Percentiles rank a stretch among this genome's conserved stretches.
These are phyloP conservation scores for Alternaria ethzedia DNA, from an alignment of 2,329 filamentous ascomycete genomes.

Conservation along the genomic window DNA sequence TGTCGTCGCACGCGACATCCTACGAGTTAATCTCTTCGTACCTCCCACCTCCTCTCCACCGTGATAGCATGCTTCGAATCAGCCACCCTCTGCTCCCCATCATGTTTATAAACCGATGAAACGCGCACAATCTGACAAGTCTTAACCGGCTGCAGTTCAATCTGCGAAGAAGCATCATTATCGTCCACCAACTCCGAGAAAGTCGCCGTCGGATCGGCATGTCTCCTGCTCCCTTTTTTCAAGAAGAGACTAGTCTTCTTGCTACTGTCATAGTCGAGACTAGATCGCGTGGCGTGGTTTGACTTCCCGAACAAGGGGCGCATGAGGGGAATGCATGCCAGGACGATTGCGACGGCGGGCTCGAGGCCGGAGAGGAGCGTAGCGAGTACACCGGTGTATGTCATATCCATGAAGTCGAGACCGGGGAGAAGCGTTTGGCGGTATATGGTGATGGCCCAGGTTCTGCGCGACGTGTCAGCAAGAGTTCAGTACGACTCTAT, in stretches of 20 bases:
- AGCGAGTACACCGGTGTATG: conserved; percentile 22
- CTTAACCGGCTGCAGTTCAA: conserved; percentile 1
- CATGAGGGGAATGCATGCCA: conserved; percentile 28
- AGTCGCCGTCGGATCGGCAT: background rate
- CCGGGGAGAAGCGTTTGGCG: conserved; percentile 18
- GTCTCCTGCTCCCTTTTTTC: conserved; percentile 2
- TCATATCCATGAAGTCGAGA: conserved; percentile 27
- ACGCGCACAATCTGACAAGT: background rate
- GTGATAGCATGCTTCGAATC: background rate
- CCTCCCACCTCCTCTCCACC: background rate
- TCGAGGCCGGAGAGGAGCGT: conserved; percentile 29
- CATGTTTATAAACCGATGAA: background rate
- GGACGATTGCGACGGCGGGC: conserved; percentile 26
- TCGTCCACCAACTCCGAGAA: conserved; percentile 3
- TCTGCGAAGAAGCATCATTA: conserved; percentile 2
- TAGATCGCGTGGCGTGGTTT: background rate
- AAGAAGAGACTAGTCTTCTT: conserved; percentile 1
- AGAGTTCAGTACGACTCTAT: background rate
- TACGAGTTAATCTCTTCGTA: background rate
- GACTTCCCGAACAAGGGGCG: conserved; percentile 15
- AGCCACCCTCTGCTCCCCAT: background rate
- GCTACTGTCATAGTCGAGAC: background rate
- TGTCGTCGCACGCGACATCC: no score
- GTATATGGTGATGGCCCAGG: conserved; percentile 33
- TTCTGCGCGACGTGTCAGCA: conserved; percentile 7